Conservation (phyloP, 768 basidiomycete species). For the Holtermanniella nyarrowii region DNA sequence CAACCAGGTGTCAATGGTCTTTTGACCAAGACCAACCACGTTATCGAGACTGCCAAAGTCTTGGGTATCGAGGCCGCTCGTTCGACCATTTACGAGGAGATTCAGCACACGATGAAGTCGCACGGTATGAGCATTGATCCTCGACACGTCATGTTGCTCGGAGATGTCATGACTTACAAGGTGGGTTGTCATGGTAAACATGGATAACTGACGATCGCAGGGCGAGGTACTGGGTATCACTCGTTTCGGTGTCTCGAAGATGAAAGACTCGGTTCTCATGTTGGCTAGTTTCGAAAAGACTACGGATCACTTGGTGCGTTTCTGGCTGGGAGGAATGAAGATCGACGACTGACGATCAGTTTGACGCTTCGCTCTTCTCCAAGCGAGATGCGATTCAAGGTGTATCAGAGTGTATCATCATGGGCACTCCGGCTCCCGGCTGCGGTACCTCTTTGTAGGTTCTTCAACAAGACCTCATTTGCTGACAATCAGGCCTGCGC, state of each 20-base stretch:
- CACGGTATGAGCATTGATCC: conserved; percentile 99
- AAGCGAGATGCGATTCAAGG: conserved; percentile 92
- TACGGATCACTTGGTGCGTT: conserved; percentile 70
- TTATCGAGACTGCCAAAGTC: conserved; percentile 88
- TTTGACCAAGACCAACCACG: conserved; percentile 87
- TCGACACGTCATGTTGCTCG: conserved; percentile 94
- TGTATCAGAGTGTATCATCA: conserved; percentile 98
- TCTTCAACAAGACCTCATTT: conserved; percentile 1
- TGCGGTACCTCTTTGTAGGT: conserved; percentile 86
- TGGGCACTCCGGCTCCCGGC: conserved; percentile 90
- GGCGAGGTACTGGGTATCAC: conserved; percentile 97
- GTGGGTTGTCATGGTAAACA: conserved; percentile 40
- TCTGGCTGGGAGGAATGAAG: neutral
- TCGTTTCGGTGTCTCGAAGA: conserved; percentile 96
- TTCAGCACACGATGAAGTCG: conserved; percentile 90
- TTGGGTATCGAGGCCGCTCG: conserved; percentile 98
- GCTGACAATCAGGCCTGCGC: conserved; percentile 33
- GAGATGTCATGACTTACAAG: conserved; percentile 98
- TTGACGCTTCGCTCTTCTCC: conserved; percentile 91
- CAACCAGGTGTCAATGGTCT: conserved; percentile 75
- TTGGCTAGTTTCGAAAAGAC: conserved; percentile 98
- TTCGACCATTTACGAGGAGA: conserved; percentile 87
- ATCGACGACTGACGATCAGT: conserved; percentile 39
- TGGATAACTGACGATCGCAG: conserved; percentile 42
- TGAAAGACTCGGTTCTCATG: conserved; percentile 97